A percentile compares a stretch with the other conserved stretches of the same genome.
phyloP scores from a whole-genome alignment of 257 asterid genomes.

The Anisodus acutangulus region DNA sequence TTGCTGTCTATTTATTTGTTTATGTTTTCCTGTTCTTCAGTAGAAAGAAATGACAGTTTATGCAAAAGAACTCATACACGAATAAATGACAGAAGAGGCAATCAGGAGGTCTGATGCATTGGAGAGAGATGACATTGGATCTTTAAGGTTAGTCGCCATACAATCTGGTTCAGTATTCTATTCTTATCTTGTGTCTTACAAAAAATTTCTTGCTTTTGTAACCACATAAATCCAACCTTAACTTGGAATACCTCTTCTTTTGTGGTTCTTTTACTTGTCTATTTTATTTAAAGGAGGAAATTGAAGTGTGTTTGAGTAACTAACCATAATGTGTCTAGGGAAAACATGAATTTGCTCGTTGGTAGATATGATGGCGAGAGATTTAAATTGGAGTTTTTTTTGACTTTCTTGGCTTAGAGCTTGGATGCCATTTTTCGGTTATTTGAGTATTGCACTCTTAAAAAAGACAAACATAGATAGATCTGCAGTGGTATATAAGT shows the following conservation, averaged over 20 bases:
- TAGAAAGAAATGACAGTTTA: background rate
- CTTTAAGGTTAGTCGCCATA: slow-evolving; percentile 63
- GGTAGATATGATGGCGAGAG: background rate
- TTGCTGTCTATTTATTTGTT: background rate
- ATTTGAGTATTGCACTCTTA: background rate
- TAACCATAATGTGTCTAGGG: background rate
- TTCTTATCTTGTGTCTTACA: background rate
- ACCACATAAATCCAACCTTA: slow-evolving; percentile 15
- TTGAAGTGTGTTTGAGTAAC: background rate
- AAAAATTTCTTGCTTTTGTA: background rate
- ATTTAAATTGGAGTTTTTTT: background rate
- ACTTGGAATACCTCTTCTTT: slow-evolving; percentile 12
- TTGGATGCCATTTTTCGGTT: background rate
- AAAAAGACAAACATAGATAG: background rate
- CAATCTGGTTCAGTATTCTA: slow-evolving; percentile 7
- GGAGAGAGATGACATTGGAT: slow-evolving; percentile 69
- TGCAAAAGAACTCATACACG: slow-evolving; percentile 25
- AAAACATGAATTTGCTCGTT: slow-evolving; percentile 1
- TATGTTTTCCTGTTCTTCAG: slow-evolving; percentile 13
- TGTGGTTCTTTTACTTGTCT: background rate
- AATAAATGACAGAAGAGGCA: slow-evolving; percentile 70
- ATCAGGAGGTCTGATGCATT: slow-evolving; percentile 74
- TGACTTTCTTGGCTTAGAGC: slow-evolving; percentile 1
- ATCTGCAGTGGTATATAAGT: background rate
- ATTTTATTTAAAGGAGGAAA: background rate